Conservation (phyloP, 2,329 filamentous ascomycete genomes). For the Trichoderma lentiforme region DNA sequence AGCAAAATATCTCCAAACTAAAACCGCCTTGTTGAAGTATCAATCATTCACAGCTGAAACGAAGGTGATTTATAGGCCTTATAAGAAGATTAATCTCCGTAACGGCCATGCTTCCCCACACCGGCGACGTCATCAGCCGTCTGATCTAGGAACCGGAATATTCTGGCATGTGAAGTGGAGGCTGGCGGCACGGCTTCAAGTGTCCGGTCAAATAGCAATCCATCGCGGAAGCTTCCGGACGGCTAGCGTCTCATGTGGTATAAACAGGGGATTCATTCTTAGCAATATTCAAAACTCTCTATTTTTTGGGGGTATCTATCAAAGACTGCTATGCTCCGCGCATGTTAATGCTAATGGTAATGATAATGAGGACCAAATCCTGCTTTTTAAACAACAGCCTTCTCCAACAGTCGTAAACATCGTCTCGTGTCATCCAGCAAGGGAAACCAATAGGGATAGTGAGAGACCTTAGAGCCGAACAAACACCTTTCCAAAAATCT, state of each 20-base stretch:
- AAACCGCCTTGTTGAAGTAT: background rate
- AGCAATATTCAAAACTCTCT: background rate
- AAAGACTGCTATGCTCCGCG: background rate
- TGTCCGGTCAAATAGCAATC: background rate
- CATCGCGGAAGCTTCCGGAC: slow-evolving; percentile 2
- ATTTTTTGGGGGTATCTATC: slow-evolving; percentile 9
- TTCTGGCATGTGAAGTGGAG: slow-evolving; percentile 9
- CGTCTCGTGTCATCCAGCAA: background rate
- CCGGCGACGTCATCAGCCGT: background rate
- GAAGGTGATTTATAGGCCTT: background rate
- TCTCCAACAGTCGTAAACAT: background rate
- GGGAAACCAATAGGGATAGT: background rate
- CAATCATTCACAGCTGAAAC: background rate
- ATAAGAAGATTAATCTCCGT: background rate
- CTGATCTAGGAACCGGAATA: background rate
- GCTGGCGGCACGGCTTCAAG: background rate
- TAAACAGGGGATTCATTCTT: background rate
- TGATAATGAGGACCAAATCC: background rate
- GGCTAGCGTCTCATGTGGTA: background rate
- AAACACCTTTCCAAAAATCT: slow-evolving; percentile 89
- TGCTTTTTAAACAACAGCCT: background rate
- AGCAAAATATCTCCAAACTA: background rate
- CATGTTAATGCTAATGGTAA: background rate
- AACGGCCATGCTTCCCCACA: background rate
- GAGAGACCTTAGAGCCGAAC: slow-evolving; percentile 48